Conservation (phyloP, 176 grass and related monocot species). For the Sorghum bicolor region DNA sequence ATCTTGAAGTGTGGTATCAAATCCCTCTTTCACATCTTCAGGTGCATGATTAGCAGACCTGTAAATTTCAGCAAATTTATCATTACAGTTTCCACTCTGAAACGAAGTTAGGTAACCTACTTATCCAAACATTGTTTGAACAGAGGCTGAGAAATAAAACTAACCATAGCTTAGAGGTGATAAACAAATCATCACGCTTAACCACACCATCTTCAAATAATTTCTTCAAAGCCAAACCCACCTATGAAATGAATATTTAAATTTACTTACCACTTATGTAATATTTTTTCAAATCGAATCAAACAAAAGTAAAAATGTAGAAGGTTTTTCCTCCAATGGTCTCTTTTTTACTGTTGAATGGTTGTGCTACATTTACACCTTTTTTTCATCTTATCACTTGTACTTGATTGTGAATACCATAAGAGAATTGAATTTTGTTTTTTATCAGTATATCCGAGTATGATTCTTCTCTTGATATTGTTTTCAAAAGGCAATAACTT, state of each 20-base stretch:
- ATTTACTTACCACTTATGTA: not conserved
- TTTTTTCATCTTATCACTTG: not conserved
- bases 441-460: not conserved
- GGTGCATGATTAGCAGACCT: slow-evolving; percentile 32
- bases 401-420: not conserved
- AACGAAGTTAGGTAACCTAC: not conserved
- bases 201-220: slow-evolving; percentile 58
- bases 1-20: slow-evolving; percentile 25
- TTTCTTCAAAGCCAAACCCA: slow-evolving; percentile 69
- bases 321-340: not conserved
- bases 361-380: not conserved
- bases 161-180: slow-evolving; percentile 90
- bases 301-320: not conserved
- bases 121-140: not conserved
- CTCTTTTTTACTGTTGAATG: not conserved
- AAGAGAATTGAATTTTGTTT: not conserved
- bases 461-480: not conserved
- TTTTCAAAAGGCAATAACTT: not conserved
- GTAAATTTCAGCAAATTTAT: not conserved
- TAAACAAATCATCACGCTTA: slow-evolving; percentile 71
- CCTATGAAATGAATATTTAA: slow-evolving; percentile 26
- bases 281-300: not conserved
- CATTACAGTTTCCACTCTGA: not conserved
- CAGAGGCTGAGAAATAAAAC: slow-evolving; percentile 6
- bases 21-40: slow-evolving; percentile 37